phyloP scores from a whole-genome alignment of 2,329 filamentous ascomycete genomes.

The Ceratocystis huliohia region DNA sequence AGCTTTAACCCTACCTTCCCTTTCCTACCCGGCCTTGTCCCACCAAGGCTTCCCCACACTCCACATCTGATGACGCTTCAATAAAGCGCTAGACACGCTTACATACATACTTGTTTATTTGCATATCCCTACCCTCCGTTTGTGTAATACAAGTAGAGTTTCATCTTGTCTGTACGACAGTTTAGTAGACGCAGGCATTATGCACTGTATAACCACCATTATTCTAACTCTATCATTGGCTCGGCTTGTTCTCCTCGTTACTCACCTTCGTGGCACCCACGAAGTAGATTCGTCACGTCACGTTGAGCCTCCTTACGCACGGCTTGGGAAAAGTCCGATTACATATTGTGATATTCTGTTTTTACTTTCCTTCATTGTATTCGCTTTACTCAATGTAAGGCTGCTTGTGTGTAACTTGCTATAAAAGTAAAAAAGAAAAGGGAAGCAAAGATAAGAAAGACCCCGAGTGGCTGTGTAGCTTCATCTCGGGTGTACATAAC shows the following conservation, averaged over 20 bases:
- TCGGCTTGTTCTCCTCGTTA: not conserved
- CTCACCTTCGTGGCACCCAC: not conserved
- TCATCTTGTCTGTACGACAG: not conserved
- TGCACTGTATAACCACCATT: not conserved
- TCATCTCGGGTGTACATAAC: not conserved
- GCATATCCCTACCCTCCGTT: not conserved
- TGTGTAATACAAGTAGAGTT: not conserved
- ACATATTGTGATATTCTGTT: not conserved
- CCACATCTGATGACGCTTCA: not conserved
- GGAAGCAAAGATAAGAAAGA: conserved; percentile 4
- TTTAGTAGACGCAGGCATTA: not conserved
- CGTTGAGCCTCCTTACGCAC: not conserved
- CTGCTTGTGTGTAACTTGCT: not conserved
- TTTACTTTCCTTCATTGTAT: not conserved
- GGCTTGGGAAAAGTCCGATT: not conserved
- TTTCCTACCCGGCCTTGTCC: not conserved
- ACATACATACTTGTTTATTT: not conserved
- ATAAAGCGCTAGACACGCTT: not conserved
- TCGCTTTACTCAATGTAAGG: not conserved
- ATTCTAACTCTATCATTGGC: not conserved
- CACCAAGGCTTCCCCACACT: conserved; percentile 1
- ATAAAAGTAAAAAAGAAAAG: not conserved
- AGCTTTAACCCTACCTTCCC: not conserved
- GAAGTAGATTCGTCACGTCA: not conserved
- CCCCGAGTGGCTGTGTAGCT: conserved; percentile 1